A percentile compares a stretch with the other conserved stretches of the same genome.
Conservation (phyloP, 129 eudicot species). For the carrot (Daucus carota) region DNA sequence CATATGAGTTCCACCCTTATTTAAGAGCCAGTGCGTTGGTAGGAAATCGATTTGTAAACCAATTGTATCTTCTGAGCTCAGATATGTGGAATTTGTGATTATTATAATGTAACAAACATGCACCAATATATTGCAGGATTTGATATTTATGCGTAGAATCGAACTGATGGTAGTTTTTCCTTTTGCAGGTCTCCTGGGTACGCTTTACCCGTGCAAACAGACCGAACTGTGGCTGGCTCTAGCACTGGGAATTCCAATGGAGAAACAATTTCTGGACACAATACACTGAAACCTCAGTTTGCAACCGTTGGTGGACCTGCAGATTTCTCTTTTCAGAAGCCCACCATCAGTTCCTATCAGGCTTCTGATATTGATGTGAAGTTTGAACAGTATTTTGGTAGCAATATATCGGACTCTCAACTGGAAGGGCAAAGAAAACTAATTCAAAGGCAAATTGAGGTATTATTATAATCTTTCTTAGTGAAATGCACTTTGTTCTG, state of each 20-base stretch:
- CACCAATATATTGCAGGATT: not conserved
- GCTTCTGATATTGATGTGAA: constrained; percentile 22
- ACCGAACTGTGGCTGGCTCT: constrained; percentile 15
- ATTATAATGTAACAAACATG: not conserved
- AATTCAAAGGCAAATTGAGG: constrained; percentile 64
- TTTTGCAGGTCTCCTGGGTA: constrained; percentile 61
- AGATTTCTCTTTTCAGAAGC: constrained; percentile 26
- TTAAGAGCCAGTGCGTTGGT: not conserved
- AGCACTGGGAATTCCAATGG: constrained; percentile 15
- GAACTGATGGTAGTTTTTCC: not conserved
- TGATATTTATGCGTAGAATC: not conserved
- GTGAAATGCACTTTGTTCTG: not conserved
- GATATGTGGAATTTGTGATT: not conserved
- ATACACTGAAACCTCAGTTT: constrained; percentile 24
- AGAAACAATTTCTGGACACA: constrained; percentile 25
- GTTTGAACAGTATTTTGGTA: constrained; percentile 19
- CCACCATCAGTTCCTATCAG: constrained; percentile 30
- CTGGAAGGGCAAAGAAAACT: constrained; percentile 44
- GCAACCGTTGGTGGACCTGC: constrained; percentile 21
- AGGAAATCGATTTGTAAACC: not conserved
- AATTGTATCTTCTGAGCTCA: not conserved
- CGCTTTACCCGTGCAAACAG: constrained; percentile 35
- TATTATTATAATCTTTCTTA: constrained; percentile 22
- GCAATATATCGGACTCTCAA: constrained; percentile 32
- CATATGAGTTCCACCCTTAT: not conserved